Base-by-base conservation (phyloP, 208 protist species). In the Acanthamoeba royreba region DNA sequence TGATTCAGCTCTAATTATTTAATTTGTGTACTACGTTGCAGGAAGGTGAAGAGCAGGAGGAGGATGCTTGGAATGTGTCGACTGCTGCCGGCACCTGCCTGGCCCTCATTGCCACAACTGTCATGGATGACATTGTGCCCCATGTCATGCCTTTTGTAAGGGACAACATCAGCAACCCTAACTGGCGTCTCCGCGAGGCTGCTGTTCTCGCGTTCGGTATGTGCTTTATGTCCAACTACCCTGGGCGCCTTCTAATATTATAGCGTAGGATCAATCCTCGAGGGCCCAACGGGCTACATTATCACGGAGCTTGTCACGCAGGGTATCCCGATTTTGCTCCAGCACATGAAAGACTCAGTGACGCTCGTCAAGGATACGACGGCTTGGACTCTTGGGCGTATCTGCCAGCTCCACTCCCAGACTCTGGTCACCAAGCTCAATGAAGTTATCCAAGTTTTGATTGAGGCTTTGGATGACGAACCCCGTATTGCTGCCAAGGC, bases 101-200 rank as follows among this genome's bases (percentile, higher is more conserved):
- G 58, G 95, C 98, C 74, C 96, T 95, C 35, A 96, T 99, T n/a
- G 96, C 98, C 38, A 93, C 96, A 53, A 97, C 97, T 11, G 96
- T 98, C 77, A 42, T 83, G 7, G 96, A 98, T 92, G 43, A 81
- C n/a, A 90, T 97, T 9, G 81, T 99, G 66, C 81, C 92, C 9
- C 94, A 97, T 46, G 97, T 99, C 4, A 98, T 99, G 97, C 96
- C 96, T 31, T 99, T 99, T 93, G 97, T 99, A n/a, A 97, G 97
- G 42, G 94, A 95, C 46, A 98, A 99, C 93, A 98, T 99, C 89
- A 96, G 97, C 66, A 97, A 95, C 83, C 15, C 90, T 3, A 97
- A 99, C 66, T 99, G 99, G 99, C 97, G 96, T n/a, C 77, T 97
- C n/a, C 96, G 97, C 9, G 99, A 99, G 95, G 99, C 99, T 17